Evolutionary conservation across 2,329 filamentous ascomycete species (phyloP).

Genomic region (Trichophyton mentagrophytes): DNA sequence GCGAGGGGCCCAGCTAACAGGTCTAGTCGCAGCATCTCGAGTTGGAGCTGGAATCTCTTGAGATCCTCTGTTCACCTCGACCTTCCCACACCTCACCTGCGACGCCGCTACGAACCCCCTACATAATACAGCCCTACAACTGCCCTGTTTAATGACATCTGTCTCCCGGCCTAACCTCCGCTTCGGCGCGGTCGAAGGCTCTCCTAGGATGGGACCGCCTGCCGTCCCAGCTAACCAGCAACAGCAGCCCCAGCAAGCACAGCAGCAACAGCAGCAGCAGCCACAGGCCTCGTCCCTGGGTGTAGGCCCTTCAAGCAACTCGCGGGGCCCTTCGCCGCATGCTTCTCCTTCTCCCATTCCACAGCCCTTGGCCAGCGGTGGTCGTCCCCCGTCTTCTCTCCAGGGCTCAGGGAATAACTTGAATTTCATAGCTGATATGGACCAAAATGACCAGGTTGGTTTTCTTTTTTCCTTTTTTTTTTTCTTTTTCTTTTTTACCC

Average conservation of each 20-base stretch:
- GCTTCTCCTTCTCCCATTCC: constrained; percentile 90
- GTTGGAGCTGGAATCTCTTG: constrained; percentile 13
- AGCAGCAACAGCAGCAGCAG: too few species aligned
- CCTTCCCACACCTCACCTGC: constrained; percentile 2
- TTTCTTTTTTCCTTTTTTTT: not conserved
- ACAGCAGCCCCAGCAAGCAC: too few species aligned
- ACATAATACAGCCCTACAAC: constrained; percentile 12
- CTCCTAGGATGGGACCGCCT: constrained; percentile 51
- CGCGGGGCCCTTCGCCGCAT: constrained; percentile 67
- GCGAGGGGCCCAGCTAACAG: not conserved
- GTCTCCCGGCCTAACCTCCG: constrained; percentile 41
- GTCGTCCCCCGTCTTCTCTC: constrained; percentile 63
- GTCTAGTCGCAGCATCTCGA: constrained; percentile 7
- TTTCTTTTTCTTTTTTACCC: constrained; percentile 4
- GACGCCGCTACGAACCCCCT: not conserved
- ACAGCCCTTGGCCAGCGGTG: constrained; percentile 70
- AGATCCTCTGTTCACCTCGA: constrained; percentile 5
- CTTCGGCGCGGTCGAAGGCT: constrained; percentile 36
- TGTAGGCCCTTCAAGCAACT: constrained; percentile 51
- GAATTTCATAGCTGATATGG: constrained; percentile 67
- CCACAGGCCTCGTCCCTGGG: constrained; percentile 25
- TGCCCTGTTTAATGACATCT: constrained; percentile 48
- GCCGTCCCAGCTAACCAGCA: constrained; percentile 33
- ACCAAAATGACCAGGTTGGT: constrained; percentile 48
- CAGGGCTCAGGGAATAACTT: constrained; percentile 58